Evolutionary conservation across 495 filamentous ascomycete species (phyloP), one percentile per base, ranked within the genome.

Genomic region (Acidiella bohemica): DNA sequence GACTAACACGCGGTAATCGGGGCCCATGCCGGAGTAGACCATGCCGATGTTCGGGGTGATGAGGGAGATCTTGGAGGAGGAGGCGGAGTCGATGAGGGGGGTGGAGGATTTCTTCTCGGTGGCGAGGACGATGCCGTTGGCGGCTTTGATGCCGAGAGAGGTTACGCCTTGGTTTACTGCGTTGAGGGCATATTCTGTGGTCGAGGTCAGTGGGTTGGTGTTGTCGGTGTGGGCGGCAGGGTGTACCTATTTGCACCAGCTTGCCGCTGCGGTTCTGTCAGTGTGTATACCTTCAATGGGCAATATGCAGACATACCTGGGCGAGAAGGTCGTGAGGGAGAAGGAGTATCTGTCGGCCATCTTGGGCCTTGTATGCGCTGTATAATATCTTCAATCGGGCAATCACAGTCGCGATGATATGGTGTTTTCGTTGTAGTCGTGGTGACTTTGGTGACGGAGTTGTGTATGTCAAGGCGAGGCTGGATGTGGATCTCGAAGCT

Each of bases 271-370:
- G 51, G 46, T 40, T 53, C 59, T 29, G 60, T 78, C 64, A 78
- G 70, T 55, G 12, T 16, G 3, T 5, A 18, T 19, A 32, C 4
- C 10, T 5, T 3, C 3, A n/a, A 9, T 18, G 12, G 6, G 10
- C 17, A 9, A 6, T 17, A 25, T 12, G 32, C 26, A 38, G 18
- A 18, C 50, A 68, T 85, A 93, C 90, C 88, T 97, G 54, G 90
- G 90, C 51, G 90, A 96, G 79, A 99, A 99, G 43, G 90, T 99
- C 35, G 90, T 99, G 55, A 99, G 72, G 27, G 92, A 96, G 79
- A 96, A 99, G 32, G 90, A 95, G 63, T 99, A 99, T 68, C 92
- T 74, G 66, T 99, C 92, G 50, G 90, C 86, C 90, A 99, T 99
- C 57, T 48, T 66, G 51, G 36, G 45, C 47, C 24, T 44, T 2